Percentiles rank a stretch among this genome's conserved stretches.
Evolutionary conservation across 345 rosid genomes (phyloP).

Genomic region (Pugionium dolabratum): DNA sequence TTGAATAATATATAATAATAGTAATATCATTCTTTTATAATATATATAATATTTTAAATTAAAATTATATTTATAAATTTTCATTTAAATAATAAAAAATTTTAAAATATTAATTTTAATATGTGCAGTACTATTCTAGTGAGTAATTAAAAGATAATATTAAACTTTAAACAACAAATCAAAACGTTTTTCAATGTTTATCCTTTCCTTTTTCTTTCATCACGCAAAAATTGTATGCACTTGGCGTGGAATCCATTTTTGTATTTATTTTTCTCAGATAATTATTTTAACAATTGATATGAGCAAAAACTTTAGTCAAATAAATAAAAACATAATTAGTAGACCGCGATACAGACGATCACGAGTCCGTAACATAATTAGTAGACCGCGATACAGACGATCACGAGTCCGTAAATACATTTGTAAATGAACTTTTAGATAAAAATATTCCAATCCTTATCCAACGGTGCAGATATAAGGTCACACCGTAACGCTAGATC

Average conservation of each 20-base stretch:
- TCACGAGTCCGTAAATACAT: constrained; percentile 13
- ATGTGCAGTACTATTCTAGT: too few relatives aligned
- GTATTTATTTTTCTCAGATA: neutral
- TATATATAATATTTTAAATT: too few relatives aligned
- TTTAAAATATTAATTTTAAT: too few relatives aligned
- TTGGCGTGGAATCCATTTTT: neutral
- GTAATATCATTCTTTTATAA: too few relatives aligned
- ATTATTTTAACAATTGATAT: too few relatives aligned
- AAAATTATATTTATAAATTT: too few relatives aligned
- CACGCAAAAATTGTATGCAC: neutral
- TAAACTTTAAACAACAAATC: neutral
- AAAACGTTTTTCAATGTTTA: constrained; percentile 14
- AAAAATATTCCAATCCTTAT: neutral
- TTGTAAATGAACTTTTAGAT: neutral
- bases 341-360: constrained; percentile 22
- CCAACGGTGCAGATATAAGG: constrained; percentile 35
- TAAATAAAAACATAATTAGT: too few relatives aligned
- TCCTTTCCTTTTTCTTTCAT: too few relatives aligned
- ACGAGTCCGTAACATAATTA: neutral
- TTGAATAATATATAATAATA: too few relatives aligned
- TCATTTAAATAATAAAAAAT: too few relatives aligned
- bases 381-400: constrained; percentile 20
- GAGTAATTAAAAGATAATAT: too few relatives aligned
- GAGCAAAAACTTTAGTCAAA: neutral
- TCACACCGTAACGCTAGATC: constrained; percentile 38